Conservation (phyloP, 1,284 basidiomycete species). For the Sporisorium sorghi region DNA sequence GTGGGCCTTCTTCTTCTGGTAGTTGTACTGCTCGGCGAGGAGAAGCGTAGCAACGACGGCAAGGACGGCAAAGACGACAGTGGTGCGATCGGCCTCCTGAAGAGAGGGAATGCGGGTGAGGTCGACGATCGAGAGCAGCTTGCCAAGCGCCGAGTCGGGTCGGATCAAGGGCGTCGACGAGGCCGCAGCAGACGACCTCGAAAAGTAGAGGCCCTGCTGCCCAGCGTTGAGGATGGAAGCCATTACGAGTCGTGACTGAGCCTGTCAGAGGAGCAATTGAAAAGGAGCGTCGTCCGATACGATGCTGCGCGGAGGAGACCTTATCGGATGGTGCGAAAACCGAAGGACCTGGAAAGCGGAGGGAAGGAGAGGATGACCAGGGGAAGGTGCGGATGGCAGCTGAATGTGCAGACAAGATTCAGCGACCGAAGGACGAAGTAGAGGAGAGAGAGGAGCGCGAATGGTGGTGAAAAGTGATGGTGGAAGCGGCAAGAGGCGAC, state of each 20-base stretch:
- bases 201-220: constrained; percentile 48
- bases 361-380: background rate
- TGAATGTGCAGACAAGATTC: constrained; percentile 20
- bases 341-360: constrained; percentile 7
- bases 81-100: constrained; percentile 50
- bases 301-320: background rate
- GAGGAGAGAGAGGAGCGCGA: background rate
- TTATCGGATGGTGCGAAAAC: background rate
- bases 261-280: too few relatives aligned
- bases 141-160: constrained; percentile 31
- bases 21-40: constrained; percentile 60
- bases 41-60: constrained; percentile 55
- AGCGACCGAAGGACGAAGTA: constrained; percentile 8
- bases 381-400: constrained; percentile 7
- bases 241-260: constrained; percentile 22
- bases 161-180: constrained; percentile 7
- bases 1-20: constrained; percentile 60
- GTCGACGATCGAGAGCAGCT: constrained; percentile 44
- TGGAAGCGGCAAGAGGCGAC: background rate
- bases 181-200: constrained; percentile 20
- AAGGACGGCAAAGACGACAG: constrained; percentile 57
- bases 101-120: constrained; percentile 39
- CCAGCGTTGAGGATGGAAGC: constrained; percentile 42
- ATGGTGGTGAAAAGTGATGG: constrained; percentile 10
- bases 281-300: background rate